Percentiles rank a stretch among this genome's conserved stretches.
These are phyloP conservation scores for Closterium sp. DNA, from an alignment of 139 green algal species.

Conservation along the genomic window DNA sequence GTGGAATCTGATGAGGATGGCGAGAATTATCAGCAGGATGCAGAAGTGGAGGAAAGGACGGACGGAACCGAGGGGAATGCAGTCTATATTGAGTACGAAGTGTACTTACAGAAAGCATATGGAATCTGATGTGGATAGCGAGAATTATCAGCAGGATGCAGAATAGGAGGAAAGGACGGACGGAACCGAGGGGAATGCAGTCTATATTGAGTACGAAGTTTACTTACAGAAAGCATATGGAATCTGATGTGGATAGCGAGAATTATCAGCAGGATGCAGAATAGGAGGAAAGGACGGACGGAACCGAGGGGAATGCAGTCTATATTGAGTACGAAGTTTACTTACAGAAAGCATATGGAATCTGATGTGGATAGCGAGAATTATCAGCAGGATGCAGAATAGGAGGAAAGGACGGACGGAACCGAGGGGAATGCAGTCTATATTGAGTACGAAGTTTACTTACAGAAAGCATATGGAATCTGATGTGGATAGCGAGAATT, in stretches of 20 bases:
- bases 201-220: not conserved
- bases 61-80: too few relatives aligned
- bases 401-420: not conserved
- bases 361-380: not conserved
- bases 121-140: too few relatives aligned
- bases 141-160: too few relatives aligned
- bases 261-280: not conserved
- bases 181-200: too few relatives aligned
- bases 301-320: too few relatives aligned
- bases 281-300: not conserved
- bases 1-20: too few relatives aligned
- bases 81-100: too few relatives aligned
- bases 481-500: not conserved
- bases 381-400: not conserved
- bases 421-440: too few relatives aligned
- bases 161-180: too few relatives aligned
- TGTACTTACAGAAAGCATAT: too few relatives aligned
- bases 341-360: not conserved
- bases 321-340: not conserved
- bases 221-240: not conserved
- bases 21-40: too few relatives aligned
- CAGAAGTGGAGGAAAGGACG: too few relatives aligned
- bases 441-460: not conserved
- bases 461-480: not conserved
- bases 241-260: not conserved